Evolutionary conservation across 495 filamentous ascomycete species (phyloP), one percentile per base, ranked within the genome.

Genomic region (Hypoxylon cercidicola): DNA sequence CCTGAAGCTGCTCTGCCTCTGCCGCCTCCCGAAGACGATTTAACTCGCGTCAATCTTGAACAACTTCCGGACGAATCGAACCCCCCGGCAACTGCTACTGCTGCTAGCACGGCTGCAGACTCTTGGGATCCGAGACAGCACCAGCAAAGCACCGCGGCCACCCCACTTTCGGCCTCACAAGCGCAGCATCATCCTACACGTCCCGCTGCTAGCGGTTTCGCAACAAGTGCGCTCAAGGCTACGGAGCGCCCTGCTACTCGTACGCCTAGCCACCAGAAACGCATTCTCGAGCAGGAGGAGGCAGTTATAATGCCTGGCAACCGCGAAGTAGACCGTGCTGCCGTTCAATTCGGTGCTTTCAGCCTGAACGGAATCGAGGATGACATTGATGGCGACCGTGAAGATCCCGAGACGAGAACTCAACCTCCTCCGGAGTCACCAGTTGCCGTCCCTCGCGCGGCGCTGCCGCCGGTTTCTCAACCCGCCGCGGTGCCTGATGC

Each of bases 291-390:
- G 63, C 95, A 99, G 71, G 93, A 94, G 72, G 96, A 99, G 75
- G 92, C 93, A 15, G 95, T 99, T 34, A 91, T 97, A 49, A 98
- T 99, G 95, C 95, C 95, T 28, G 93, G 92, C n/a, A 97, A 97
- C 76, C 93, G 96, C 68, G 93, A 93, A 37, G 91, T 99, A 8
- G 93, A 97, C 73, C 88, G 92, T 51, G 85, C 93, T 47, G 89
- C 93, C n/a, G 92, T 99, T 40, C 96, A 98, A 73, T 99, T 99
- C 76, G 95, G 95, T 50, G 96, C 92, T 72, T 91, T 99, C 84
- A 94, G 90, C 57, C 74, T 98, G 69, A 94, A 93, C 73, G 95
- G 89, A 55, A 73, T 82, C 11, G 84, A 89, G 51, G 84, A 91
- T 16, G 95, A 97, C 67, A 90, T 97, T 60, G 95, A 98, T 72